Evolutionary conservation across 306 rosid species (phyloP), one percentile per base, ranked within the genome.

Genomic region (Prunus padus): DNA sequence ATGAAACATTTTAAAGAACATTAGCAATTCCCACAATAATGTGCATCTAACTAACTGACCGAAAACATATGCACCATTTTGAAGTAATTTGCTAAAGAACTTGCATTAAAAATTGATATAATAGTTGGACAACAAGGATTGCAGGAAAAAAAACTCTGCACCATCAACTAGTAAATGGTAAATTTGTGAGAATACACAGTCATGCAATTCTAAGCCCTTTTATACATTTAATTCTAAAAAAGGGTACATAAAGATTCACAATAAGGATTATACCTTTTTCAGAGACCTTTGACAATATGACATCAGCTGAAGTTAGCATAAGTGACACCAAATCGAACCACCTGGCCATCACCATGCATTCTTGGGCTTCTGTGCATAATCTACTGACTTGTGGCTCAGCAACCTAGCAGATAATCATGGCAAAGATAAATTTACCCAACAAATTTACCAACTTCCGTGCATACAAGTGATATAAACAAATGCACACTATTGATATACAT

Each of bases 271-370:
- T 81, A 96, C 99, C 99, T 96, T 92, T 96, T 47, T 96, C 99
- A 13, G 97, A 80, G 73, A 92, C 91, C 90, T 96, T 92, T 8
- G 99, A 85, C 79, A 92, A 88, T 73, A 96, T 80, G 81, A 96
- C 85, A 75, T 92, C 98, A 60, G 97, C 97, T 71, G 98, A 90
- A 37, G 96, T 85, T 60, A 92, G 92, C 97, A 90, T 92, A 69
- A 92, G 84, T 1, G 93, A 80, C 25, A 87, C 96, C 82, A 96
- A 84, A 84, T 96, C 99, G 57, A 90, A 76, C 93, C 93, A 96
- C 84, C 93, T 90, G 67, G 82, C 86, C 85, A 64, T 79, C 16
- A 51, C 92, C 78, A 90, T 84, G 79, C 88, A 88, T 59, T 92
- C 91, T 72, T 87, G 86, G 46, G 98, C 98, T 87, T 96, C 98